Conservation (phyloP, 2,329 filamentous ascomycete species). For the Xylaria multiplex region DNA sequence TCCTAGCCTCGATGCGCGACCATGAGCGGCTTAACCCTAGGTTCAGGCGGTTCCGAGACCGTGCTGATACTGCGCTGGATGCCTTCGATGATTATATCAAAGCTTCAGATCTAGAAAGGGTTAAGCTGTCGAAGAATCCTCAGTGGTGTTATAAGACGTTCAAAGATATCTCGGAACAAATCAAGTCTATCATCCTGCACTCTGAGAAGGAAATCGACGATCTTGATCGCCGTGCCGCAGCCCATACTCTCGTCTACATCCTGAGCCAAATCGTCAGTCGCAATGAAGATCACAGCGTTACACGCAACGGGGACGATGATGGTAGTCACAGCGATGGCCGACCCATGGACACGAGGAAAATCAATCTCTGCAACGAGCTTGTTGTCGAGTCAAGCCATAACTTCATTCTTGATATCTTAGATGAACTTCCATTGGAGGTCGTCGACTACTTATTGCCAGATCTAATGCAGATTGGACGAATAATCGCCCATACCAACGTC, state of each 20-base stretch:
- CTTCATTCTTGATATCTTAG: constrained; percentile 59
- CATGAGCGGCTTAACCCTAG: constrained; percentile 57
- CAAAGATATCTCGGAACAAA: constrained; percentile 54
- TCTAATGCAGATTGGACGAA: constrained; percentile 49
- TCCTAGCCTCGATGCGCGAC: constrained; percentile 58
- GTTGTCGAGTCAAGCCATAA: constrained; percentile 24
- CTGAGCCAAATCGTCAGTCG: constrained; percentile 57
- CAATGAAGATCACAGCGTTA: constrained; percentile 48
- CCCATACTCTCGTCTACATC: constrained; percentile 59
- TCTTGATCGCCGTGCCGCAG: constrained; percentile 57
- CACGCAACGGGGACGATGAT: background rate
- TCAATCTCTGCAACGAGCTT: constrained; percentile 41
- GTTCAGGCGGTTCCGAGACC: constrained; percentile 60
- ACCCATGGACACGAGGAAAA: background rate
- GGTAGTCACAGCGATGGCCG: constrained; percentile 6
- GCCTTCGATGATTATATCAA: constrained; percentile 53
- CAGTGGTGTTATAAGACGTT: constrained; percentile 63
- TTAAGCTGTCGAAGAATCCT: constrained; percentile 52
- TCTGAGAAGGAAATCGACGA: constrained; percentile 52
- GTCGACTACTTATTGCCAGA: constrained; percentile 42
- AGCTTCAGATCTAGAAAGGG: constrained; percentile 23
- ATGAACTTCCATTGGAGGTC: constrained; percentile 37
- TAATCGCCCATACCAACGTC: constrained; percentile 42
- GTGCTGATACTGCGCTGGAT: constrained; percentile 58
- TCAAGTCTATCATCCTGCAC: constrained; percentile 55